phyloP scores from a whole-genome alignment of 192 early-diverging fungal species.

The Umbelopsis ramanniana region DNA sequence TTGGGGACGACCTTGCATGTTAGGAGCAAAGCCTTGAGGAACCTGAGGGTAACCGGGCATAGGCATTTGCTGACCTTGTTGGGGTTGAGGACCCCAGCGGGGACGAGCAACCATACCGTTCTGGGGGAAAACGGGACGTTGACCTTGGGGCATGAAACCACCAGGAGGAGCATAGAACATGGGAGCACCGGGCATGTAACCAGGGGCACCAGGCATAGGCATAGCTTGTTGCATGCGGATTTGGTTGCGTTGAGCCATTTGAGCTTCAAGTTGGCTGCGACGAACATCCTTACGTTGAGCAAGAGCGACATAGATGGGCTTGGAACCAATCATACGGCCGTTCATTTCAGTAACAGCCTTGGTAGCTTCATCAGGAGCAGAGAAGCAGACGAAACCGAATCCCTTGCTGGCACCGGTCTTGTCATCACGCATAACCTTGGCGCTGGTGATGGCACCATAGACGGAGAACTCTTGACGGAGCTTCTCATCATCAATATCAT shows the following conservation, averaged over 20 bases:
- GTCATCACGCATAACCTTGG: slow-evolving; percentile 93
- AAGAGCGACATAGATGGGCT: slow-evolving; percentile 91
- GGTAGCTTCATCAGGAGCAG: slow-evolving; percentile 86
- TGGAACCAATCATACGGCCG: slow-evolving; percentile 77
- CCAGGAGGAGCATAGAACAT: slow-evolving; percentile 34
- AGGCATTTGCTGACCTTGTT: slow-evolving; percentile 14
- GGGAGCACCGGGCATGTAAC: slow-evolving; percentile 43
- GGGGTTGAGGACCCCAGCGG: slow-evolving; percentile 12
- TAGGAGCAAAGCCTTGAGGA: slow-evolving; percentile 35
- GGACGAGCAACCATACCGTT: slow-evolving; percentile 17
- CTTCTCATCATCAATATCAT: slow-evolving; percentile 82
- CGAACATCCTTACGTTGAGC: slow-evolving; percentile 91
- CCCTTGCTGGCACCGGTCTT: slow-evolving; percentile 71
- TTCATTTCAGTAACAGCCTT: slow-evolving; percentile 93
- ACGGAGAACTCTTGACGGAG: slow-evolving; percentile 83
- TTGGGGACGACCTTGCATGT: slow-evolving; percentile 16
- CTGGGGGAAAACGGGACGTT: slow-evolving; percentile 26
- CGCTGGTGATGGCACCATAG: slow-evolving; percentile 88
- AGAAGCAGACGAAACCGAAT: slow-evolving; percentile 97
- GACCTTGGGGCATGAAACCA: slow-evolving; percentile 31
- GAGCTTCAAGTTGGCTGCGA: slow-evolving; percentile 84
- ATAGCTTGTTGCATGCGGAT: slow-evolving; percentile 26
- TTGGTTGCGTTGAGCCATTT: slow-evolving; percentile 43
- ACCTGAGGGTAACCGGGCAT: slow-evolving; percentile 33
- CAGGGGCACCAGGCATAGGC: slow-evolving; percentile 19